Evolutionary conservation across 2,329 filamentous ascomycete genomes (phyloP).

Genomic region (Monilinia fructigena): DNA sequence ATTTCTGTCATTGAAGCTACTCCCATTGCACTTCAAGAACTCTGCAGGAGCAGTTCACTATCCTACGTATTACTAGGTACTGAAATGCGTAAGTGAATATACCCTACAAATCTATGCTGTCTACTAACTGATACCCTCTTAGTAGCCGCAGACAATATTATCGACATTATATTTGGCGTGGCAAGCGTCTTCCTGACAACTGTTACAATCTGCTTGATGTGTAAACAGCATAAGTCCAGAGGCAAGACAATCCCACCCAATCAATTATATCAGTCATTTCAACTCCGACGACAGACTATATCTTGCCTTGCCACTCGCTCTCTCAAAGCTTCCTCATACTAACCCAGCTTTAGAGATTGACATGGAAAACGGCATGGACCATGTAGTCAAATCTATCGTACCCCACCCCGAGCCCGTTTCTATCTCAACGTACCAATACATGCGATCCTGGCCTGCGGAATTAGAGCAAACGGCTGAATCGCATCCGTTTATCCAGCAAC

Average conservation of each 20-base stretch:
- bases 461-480: not conserved
- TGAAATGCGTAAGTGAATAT: constrained; percentile 7
- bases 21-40: not conserved
- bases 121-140: not conserved
- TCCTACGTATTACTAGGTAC: not conserved
- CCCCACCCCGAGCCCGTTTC: not conserved
- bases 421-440: not conserved
- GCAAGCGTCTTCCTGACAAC: not conserved
- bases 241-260: not conserved
- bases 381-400: not conserved
- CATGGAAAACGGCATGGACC: not conserved
- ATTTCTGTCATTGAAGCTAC: not conserved
- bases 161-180: constrained; percentile 6
- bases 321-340: not conserved
- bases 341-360: constrained; percentile 3
- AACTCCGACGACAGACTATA: not conserved
- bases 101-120: not conserved
- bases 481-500: not conserved
- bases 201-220: constrained; percentile 1
- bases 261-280: not conserved
- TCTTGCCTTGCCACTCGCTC: no score
- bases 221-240: not conserved
- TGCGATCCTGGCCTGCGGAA: not conserved
- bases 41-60: not conserved
- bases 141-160: constrained; percentile 13